Conservation (phyloP, 2,329 filamentous ascomycete species). For the Plectosphaerella cucumerina region DNA sequence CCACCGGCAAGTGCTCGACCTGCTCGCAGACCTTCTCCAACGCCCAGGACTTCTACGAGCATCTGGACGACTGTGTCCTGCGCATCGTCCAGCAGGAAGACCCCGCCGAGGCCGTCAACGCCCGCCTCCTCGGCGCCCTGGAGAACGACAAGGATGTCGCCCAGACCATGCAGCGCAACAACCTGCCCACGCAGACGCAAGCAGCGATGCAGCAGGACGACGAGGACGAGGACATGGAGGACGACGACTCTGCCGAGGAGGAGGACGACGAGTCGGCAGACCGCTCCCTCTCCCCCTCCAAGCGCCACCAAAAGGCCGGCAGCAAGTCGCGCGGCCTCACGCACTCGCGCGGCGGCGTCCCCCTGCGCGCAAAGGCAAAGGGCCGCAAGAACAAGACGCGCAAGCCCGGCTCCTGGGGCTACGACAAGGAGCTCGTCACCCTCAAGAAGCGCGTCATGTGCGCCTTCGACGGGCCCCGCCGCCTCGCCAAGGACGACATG, state of each 20-base stretch:
- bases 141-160: constrained; percentile 60
- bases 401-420: constrained; percentile 92
- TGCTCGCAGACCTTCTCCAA: constrained; percentile 88
- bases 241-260: constrained; percentile 52
- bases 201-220: constrained; percentile 25
- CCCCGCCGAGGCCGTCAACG: constrained; percentile 65
- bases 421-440: constrained; percentile 87
- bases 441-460: constrained; percentile 97
- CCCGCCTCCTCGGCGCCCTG: constrained; percentile 60
- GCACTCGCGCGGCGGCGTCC: constrained; percentile 70
- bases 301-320: constrained; percentile 45
- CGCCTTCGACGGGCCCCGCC: constrained; percentile 82
- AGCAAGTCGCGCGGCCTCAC: constrained; percentile 71
- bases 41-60: constrained; percentile 97
- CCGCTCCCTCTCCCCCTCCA: constrained; percentile 39
- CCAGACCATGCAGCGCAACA: constrained; percentile 61
- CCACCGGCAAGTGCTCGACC: constrained; percentile 92
- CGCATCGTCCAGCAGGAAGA: constrained; percentile 70
- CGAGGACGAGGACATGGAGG: constrained; percentile 51
- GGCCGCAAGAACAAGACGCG: constrained; percentile 89
- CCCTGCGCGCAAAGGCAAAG: constrained; percentile 48
- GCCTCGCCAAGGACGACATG: constrained; percentile 97
- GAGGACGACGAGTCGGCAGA: constrained; percentile 48
- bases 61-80: constrained; percentile 75
- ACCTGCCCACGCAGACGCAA: constrained; percentile 44